Percentiles rank a stretch among this genome's conserved stretches.
phyloP scores from a whole-genome alignment of 805 yeast genomes.

The Candida ipomoeae region DNA sequence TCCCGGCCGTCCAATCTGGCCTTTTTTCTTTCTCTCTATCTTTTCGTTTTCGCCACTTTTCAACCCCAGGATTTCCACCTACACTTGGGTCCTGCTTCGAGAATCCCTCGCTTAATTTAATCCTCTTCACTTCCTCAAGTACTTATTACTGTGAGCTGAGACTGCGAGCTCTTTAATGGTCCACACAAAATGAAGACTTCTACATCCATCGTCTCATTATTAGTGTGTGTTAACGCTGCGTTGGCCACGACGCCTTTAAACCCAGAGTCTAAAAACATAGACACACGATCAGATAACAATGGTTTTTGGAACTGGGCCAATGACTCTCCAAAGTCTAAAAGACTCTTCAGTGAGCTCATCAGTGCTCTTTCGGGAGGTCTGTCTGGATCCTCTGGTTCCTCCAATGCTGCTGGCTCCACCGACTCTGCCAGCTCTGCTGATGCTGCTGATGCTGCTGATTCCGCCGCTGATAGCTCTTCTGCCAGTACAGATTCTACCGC shows the following conservation, averaged over 20 bases:
- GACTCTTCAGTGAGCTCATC: constrained; percentile 4
- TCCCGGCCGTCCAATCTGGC: neutral
- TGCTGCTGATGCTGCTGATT: neutral
- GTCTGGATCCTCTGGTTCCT: neutral
- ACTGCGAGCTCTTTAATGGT: constrained; percentile 1
- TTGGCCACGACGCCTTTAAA: neutral
- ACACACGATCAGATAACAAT: neutral
- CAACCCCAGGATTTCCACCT: neutral
- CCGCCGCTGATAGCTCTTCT: neutral
- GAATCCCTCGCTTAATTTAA: constrained; percentile 3
- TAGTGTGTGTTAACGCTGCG: constrained; percentile 4
- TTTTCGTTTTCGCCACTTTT: neutral
- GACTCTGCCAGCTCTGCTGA: neutral
- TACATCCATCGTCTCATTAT: constrained; percentile 4
- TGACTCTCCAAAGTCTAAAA: neutral
- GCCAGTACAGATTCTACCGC: neutral
- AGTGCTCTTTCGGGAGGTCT: neutral
- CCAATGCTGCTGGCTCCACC: neutral
- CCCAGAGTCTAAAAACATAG: neutral
- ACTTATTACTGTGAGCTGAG: neutral
- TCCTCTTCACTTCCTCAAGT: neutral
- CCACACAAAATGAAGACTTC: constrained; percentile 6
- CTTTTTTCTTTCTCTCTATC: neutral
- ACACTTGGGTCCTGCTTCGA: constrained; percentile 1
- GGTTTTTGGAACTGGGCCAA: neutral